Percentiles rank a stretch among this genome's conserved stretches.
phyloP scores from a whole-genome alignment of 768 basidiomycete genomes.

The Xerocomellus chrysenteron region DNA sequence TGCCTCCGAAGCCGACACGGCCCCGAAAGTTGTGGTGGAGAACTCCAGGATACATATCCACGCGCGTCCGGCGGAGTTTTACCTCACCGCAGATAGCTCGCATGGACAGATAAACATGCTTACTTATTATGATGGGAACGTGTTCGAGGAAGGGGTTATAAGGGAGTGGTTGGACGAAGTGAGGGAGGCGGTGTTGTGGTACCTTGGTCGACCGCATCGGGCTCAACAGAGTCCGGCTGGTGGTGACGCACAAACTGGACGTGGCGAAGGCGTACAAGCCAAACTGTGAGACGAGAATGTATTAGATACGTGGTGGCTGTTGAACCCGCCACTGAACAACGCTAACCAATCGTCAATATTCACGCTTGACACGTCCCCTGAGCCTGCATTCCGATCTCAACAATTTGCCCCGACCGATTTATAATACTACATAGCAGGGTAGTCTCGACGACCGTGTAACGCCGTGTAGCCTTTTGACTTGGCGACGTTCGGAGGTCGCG shows the following conservation, averaged over 20 bases:
- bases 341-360: no score
- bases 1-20: not conserved
- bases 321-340: no score
- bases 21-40: conserved; percentile 15
- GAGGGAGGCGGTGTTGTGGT: conserved; percentile 32
- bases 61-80: conserved; percentile 43
- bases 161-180: conserved; percentile 51
- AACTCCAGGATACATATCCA: conserved; percentile 29
- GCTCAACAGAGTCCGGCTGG: no score
- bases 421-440: no score
- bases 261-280: not conserved
- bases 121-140: conserved; percentile 45
- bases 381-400: no score
- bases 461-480: no score
- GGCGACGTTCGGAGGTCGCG: no score
- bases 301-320: not conserved
- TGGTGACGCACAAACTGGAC: not conserved
- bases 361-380: no score
- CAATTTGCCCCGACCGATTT: no score
- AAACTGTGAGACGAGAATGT: not conserved
- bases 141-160: conserved; percentile 41
- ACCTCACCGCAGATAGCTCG: conserved; percentile 42
- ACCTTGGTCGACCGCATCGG: conserved; percentile 19
- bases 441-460: no score
- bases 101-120: conserved; percentile 34